phyloP scores from a whole-genome alignment of 2,329 filamentous ascomycete species.

The Colletotrichum agaves region DNA sequence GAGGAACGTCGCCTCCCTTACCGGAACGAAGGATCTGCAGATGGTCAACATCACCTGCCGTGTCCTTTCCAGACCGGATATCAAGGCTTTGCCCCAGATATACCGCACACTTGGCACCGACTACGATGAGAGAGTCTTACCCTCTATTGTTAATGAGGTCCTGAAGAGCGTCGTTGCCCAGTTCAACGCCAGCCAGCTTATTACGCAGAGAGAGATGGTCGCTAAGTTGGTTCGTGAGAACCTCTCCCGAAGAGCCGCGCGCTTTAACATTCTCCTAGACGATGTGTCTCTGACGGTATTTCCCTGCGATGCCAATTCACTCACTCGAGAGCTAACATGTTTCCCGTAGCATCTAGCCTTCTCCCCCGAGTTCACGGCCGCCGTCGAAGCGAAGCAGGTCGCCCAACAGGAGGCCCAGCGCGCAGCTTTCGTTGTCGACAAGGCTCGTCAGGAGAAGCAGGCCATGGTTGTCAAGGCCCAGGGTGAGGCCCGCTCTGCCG shows the following conservation, averaged over 20 bases:
- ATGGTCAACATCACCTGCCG: slow-evolving; percentile 99
- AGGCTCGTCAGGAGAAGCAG: slow-evolving; percentile 99
- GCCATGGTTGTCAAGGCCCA: slow-evolving; percentile 98
- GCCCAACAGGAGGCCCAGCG: slow-evolving; percentile 94
- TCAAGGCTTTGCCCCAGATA: slow-evolving; percentile 93
- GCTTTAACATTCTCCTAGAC: slow-evolving; percentile 97
- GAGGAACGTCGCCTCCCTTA: slow-evolving; percentile 94
- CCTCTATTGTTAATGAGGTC: slow-evolving; percentile 98
- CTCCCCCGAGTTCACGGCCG: slow-evolving; percentile 78
- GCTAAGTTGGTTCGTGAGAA: slow-evolving; percentile 92
- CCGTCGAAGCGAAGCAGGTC: slow-evolving; percentile 79
- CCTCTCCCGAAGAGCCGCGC: slow-evolving; percentile 86
- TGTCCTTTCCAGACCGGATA: slow-evolving; percentile 91
- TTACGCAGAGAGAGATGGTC: slow-evolving; percentile 98
- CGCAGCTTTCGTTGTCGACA: slow-evolving; percentile 97
- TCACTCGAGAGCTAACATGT: slow-evolving; percentile 41
- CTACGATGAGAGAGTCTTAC: slow-evolving; percentile 96
- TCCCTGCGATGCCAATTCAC: slow-evolving; percentile 1
- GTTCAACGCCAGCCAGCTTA: slow-evolving; percentile 98
- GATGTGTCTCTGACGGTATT: slow-evolving; percentile 95
- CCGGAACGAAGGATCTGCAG: slow-evolving; percentile 98
- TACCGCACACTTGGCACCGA: slow-evolving; percentile 95
- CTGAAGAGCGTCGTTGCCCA: slow-evolving; percentile 98
- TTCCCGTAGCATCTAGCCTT: slow-evolving; percentile 73
- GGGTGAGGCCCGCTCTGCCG: slow-evolving; percentile 97